Conservation (phyloP, 2,329 filamentous ascomycete genomes). For the Ophiostoma ips region DNA sequence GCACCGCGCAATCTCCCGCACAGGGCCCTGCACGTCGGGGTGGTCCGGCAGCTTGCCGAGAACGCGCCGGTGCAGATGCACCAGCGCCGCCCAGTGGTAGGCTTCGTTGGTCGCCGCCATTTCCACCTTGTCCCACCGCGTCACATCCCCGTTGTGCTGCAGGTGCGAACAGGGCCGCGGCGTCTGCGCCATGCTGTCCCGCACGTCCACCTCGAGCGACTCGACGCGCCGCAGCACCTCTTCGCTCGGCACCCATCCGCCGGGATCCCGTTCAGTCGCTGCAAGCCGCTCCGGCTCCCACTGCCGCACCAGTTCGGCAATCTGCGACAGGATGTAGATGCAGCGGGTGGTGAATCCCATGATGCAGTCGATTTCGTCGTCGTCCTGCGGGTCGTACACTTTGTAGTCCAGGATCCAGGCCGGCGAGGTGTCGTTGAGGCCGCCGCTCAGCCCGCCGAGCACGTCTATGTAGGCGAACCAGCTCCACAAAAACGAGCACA, state of each 20-base stretch:
- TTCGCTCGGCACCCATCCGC: slow-evolving; percentile 40
- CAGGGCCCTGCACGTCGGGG: slow-evolving; percentile 45
- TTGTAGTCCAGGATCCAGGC: slow-evolving; percentile 36
- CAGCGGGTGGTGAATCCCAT: slow-evolving; percentile 65
- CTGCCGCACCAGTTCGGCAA: slow-evolving; percentile 55
- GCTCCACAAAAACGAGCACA: slow-evolving; percentile 60
- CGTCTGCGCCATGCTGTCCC: slow-evolving; percentile 35
- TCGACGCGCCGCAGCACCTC: slow-evolving; percentile 42
- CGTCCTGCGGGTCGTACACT: slow-evolving; percentile 37
- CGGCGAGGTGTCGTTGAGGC: slow-evolving; percentile 35
- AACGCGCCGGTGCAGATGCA: slow-evolving; percentile 63
- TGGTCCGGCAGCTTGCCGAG: slow-evolving; percentile 46
- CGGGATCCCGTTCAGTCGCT: background rate
- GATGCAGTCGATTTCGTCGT: slow-evolving; percentile 65
- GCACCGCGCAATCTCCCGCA: slow-evolving; percentile 48
- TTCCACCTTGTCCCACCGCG: slow-evolving; percentile 46
- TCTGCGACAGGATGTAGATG: slow-evolving; percentile 54
- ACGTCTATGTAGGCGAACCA: slow-evolving; percentile 82
- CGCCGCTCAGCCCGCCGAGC: slow-evolving; percentile 54
- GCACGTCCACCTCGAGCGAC: slow-evolving; percentile 46
- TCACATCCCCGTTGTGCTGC: slow-evolving; percentile 33
- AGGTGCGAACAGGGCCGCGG: slow-evolving; percentile 33
- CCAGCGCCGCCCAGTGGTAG: slow-evolving; percentile 65
- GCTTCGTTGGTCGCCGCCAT: slow-evolving; percentile 61
- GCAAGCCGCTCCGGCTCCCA: slow-evolving; percentile 35